phyloP scores from a whole-genome alignment of 2,329 filamentous ascomycete species.

The Cytospora schulzeri region DNA sequence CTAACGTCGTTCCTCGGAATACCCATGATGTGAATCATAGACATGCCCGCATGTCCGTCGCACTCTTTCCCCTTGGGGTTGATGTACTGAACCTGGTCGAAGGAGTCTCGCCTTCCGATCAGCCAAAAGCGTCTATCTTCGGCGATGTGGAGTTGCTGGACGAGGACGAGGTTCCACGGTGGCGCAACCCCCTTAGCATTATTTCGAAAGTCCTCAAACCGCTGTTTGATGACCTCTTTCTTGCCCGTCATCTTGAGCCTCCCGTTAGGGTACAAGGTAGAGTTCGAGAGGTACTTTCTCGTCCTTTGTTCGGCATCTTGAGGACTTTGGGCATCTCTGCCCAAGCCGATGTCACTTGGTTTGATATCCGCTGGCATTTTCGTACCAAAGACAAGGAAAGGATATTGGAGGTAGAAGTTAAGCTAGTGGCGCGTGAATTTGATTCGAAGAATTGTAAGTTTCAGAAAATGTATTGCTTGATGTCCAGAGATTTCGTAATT shows the following conservation, averaged over 20 bases:
- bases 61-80: slow-evolving; percentile 3
- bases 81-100: slow-evolving; percentile 13
- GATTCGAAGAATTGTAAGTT: background rate
- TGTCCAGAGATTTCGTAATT: too few relatives aligned
- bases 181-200: slow-evolving; percentile 6
- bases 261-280: slow-evolving; percentile 10
- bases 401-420: background rate
- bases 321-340: slow-evolving; percentile 11
- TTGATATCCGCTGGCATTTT: slow-evolving; percentile 5
- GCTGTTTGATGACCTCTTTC: slow-evolving; percentile 6
- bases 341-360: slow-evolving; percentile 5
- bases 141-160: slow-evolving; percentile 12
- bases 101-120: slow-evolving; percentile 4
- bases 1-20: slow-evolving; percentile 10
- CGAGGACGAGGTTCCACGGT: slow-evolving; percentile 8
- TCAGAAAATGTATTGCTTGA: background rate
- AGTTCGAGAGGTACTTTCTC: slow-evolving; percentile 4
- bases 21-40: slow-evolving; percentile 10
- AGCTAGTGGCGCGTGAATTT: background rate
- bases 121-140: slow-evolving; percentile 12
- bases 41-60: slow-evolving; percentile 8
- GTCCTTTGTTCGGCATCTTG: slow-evolving; percentile 11
- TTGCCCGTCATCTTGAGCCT: slow-evolving; percentile 7
- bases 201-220: slow-evolving; percentile 8
- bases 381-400: background rate